Base-by-base conservation (phyloP, 2,329 filamentous ascomycete species). In the Aureobasidium leucospermi region DNA sequence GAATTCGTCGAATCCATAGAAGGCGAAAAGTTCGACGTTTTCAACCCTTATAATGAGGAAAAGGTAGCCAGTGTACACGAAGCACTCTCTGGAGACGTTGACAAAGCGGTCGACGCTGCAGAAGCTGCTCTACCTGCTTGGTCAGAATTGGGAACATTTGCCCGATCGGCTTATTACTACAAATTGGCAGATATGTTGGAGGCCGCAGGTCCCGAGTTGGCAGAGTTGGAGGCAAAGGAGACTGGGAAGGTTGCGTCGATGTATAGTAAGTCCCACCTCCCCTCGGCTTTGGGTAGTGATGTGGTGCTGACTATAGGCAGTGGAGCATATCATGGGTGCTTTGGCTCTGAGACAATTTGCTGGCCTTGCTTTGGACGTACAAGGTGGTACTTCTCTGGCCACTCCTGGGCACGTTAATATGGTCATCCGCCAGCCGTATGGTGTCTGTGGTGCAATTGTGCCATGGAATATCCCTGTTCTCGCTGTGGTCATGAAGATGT, bases 51-150 rank as follows among this genome's bases (percentile, higher is more conserved):
- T 52, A 75, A 81, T 65, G 76, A 75, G 56, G 74, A 75, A 2
- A 66, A 81, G 9, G 73, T 83, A 1, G 71, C 79, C 60, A 74
- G 80, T 45, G 74, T 82, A 16, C 65, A 67, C 38, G 62, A 66
- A 28, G 63, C 63, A n/a, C 38, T 56, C 15, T 73, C 78, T 0
- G 79, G 83, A 19, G 88, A 91, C 72, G 82, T 90, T 58, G 85
- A 91, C 70, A 75, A 73, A 9, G 88, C 88, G 13, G 88, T 91
- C 16, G 75, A 79, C 32, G 85, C 88, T 3, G 88, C 88, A 39
- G 81, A 85, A 55, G 79, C 79, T 64, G 88, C 88, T 2, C 84
- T 91, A 69, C 82, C 82, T 60, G 74, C 55, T 4, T 61, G 60
- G 60, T n/a, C 34, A 11, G 58, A 49, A 2, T 19, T 59, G 47